Evolutionary conservation across 2,329 filamentous ascomycete species (phyloP).

Genomic region (Furcasterigmium sp.): DNA sequence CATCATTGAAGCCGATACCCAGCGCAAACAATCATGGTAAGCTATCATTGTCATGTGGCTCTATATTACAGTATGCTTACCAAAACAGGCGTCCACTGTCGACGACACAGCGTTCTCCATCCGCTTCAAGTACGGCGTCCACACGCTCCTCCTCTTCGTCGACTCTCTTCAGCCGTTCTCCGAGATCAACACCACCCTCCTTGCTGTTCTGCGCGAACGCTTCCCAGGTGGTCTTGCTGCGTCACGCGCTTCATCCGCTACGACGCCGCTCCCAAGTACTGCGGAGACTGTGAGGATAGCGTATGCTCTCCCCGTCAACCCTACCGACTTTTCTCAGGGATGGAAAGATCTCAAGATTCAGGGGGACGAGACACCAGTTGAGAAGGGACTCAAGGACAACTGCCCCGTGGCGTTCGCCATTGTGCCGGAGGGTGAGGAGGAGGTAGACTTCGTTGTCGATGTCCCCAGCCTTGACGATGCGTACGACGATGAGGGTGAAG

Average conservation of each 20-base stretch:
- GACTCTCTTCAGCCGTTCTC: conserved; percentile 52
- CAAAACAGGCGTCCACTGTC: conserved; percentile 11
- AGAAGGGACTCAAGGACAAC: conserved; percentile 40
- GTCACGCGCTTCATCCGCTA: conserved; percentile 22
- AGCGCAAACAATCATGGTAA: too few species aligned
- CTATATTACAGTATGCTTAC: too few species aligned
- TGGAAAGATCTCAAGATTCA: conserved; percentile 41
- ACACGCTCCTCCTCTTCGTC: conserved; percentile 65
- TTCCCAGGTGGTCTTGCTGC: conserved; percentile 48
- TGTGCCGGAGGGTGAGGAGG: conserved; percentile 30
- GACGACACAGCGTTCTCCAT: conserved; percentile 56
- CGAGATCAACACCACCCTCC: conserved; percentile 51
- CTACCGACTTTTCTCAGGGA: conserved; percentile 39
- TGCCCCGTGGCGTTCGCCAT: conserved; percentile 45
- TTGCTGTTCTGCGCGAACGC: conserved; percentile 51
- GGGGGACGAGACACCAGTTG: conserved; percentile 31
- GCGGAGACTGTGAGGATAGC: conserved; percentile 35
- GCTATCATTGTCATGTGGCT: too few species aligned
- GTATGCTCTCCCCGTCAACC: conserved; percentile 40
- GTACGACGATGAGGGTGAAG: conserved; percentile 31
- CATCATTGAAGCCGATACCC: too few species aligned
- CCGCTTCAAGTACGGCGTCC: conserved; percentile 66
- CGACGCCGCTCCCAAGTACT: conserved; percentile 32
- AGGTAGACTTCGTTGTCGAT: conserved; percentile 38
- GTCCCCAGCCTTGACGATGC: conserved; percentile 34